Base-by-base conservation (phyloP, 225 moss, liverwort and hornwort species). In the Bryoerythrophyllum caledonicum region DNA sequence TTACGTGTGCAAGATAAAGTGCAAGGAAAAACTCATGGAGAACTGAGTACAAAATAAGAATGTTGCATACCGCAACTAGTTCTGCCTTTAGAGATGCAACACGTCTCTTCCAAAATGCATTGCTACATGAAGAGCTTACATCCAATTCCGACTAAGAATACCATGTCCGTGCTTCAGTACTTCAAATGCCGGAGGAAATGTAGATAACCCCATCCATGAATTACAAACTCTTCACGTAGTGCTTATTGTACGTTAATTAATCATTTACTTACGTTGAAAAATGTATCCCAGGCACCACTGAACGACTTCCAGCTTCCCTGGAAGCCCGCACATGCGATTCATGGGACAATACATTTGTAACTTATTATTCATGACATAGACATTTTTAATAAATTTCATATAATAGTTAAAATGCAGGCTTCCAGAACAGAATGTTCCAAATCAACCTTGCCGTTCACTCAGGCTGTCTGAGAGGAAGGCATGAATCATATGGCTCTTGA, bases 221-320 rank as follows among this genome's bases (percentile, higher is more conserved):
- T 28, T 14, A 17, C 12, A 17, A 43, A 53, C 2, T 15, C 24
- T 70, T 67, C 9, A 63, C 66, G 72, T 35, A 67, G 21, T 71
- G 38, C 0, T 63, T 62, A 78, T 68, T 67, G 26, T 41, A 17
- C 24, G 35, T 65, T 61, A 60, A 64, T 81, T 76, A 72, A 15
- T 43, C 78, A 23, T 27, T 27, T 32, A 80, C 85, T 82, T 78
- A 85, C 85, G 78, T 78, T 83, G 57, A 81, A 81, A 60, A 81
- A 81, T 20, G 78, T 68, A 79, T 85, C 83, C 88, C 85, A 83
- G 67, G 78, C 85, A 85, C 82, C 85, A 85, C 87, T 85, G 85
- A 83, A 85, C 71, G 82, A 88, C 69, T 82, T 85, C 83, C 80
- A 83, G 76, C 88, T 83, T 85, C 81, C 88, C 82, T 83, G 85